Conservation (phyloP, 805 yeast species). For the Saccharomycopsis malanga region DNA sequence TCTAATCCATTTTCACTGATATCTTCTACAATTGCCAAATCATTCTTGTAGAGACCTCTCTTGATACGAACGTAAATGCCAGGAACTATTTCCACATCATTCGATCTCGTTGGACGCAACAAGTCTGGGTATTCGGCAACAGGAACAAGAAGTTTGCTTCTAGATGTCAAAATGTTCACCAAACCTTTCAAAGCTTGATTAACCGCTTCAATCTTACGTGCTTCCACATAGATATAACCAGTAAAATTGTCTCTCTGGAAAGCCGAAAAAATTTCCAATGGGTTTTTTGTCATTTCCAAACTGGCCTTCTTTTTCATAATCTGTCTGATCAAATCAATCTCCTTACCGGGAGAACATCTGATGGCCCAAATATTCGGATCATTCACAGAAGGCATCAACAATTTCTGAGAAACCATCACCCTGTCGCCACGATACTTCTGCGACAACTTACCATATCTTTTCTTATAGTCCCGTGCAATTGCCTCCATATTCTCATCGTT, state of each 20-base stretch:
- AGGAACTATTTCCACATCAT: constrained; percentile 82
- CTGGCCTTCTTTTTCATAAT: constrained; percentile 78
- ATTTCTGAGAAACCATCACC: constrained; percentile 84
- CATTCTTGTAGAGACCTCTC: constrained; percentile 88
- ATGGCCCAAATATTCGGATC: constrained; percentile 97
- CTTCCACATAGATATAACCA: constrained; percentile 92
- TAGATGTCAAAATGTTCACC: constrained; percentile 64
- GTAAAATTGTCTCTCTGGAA: constrained; percentile 91
- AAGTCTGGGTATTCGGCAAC: constrained; percentile 92
- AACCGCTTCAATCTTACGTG: constrained; percentile 87
- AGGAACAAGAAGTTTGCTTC: constrained; percentile 62
- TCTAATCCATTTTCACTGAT: constrained; percentile 92
- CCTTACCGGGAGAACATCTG: constrained; percentile 87
- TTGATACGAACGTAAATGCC: constrained; percentile 89
- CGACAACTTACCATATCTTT: constrained; percentile 82
- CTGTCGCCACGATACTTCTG: constrained; percentile 76
- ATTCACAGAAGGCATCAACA: constrained; percentile 89
- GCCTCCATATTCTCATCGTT: constrained; percentile 94
- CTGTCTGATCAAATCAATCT: constrained; percentile 82
- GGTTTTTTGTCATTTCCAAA: constrained; percentile 62
- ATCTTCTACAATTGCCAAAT: constrained; percentile 87
- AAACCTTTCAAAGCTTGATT: constrained; percentile 83
- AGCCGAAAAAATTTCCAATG: constrained; percentile 80
- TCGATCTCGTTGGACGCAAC: constrained; percentile 79
- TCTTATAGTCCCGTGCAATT: constrained; percentile 85